Base-by-base conservation (phyloP, 352 stramenopile species). In the Globisporangium recalcitrans region DNA sequence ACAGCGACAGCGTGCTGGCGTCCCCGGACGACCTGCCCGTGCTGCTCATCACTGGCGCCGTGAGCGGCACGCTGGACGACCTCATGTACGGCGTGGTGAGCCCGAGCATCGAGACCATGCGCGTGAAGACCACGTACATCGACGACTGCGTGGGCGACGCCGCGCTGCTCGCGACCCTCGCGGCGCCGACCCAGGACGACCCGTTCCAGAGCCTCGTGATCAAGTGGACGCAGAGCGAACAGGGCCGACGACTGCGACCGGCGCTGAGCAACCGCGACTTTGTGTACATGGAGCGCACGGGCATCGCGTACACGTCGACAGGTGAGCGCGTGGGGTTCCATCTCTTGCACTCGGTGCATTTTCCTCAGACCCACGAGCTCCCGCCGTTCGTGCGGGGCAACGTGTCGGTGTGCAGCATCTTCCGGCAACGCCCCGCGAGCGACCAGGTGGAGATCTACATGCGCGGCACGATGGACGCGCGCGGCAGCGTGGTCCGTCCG, bases 51-150 rank as follows among this genome's bases (percentile, higher is more conserved):
- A n/a, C 38, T 1, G 55, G 62, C 6, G 27, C 34, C 3, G 24
- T 53, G 19, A n/a, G 3, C 0, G 62, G 54, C 9, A 47, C 31
- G 9, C n/a, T 69, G 19, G 63, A 69, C 21, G 63, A 69, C 52
- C 7, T 60, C 34, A 61, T 69, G 32, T 62, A 57, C n/a, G 63
- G 63, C 29, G 1, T 61, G 21, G 8, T 69, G 34, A 58, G 11
- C 19, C 29, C 13, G 11, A 51, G 22, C 3, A n/a, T 53, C 21
- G 57, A 60, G 1, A 24, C 8, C 7, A 46, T 61, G 48, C 58
- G 63, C 27, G 2, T 69, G n/a, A 58, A 38, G 11, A 34, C 47
- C 5, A 8, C 36, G n/a, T 69, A 69, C 42, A 22, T 60, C 9
- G 14, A 34, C 13, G 57, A 65, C 58, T 7, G 40, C 22, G 31